Percentiles rank a stretch among this genome's conserved stretches.
Evolutionary conservation across 2,329 filamentous ascomycete genomes (phyloP).

Genomic region (Hypoxylon sp.): DNA sequence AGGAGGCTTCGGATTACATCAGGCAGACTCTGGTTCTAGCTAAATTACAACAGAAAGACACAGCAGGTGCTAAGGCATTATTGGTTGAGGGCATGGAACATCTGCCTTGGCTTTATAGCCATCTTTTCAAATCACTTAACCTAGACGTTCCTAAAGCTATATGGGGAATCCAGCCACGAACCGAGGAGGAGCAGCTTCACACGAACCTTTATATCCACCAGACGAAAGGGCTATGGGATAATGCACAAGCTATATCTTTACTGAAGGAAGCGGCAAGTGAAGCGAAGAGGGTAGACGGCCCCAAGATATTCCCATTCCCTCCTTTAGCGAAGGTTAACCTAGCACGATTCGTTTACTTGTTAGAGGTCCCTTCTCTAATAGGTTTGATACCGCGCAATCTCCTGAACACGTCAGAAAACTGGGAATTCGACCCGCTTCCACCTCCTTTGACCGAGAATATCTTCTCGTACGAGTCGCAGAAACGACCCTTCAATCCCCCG

Average conservation of each 20-base stretch:
- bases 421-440: conserved; percentile 86
- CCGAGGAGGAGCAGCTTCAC: conserved; percentile 75
- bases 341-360: conserved; percentile 82
- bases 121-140: conserved; percentile 83
- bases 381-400: conserved; percentile 75
- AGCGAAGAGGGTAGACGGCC: conserved; percentile 59
- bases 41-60: conserved; percentile 77
- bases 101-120: conserved; percentile 87
- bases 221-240: conserved; percentile 89
- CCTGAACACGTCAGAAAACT: conserved; percentile 74
- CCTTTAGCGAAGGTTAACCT: conserved; percentile 63
- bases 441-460: conserved; percentile 70
- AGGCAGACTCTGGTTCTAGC: conserved; percentile 83
- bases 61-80: conserved; percentile 72
- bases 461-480: conserved; percentile 61
- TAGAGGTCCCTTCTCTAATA: conserved; percentile 79
- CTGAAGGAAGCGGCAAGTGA: conserved; percentile 77
- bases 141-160: conserved; percentile 83
- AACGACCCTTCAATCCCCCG: conserved; percentile 59
- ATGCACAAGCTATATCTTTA: conserved; percentile 75
- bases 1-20: conserved; percentile 71
- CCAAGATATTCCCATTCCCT: conserved; percentile 54
- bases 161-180: conserved; percentile 82
- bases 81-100: conserved; percentile 76
- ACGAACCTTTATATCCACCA: conserved; percentile 81